Evolutionary conservation across 768 basidiomycete genomes (phyloP).

Genomic region (Rhizopogon rudus): DNA sequence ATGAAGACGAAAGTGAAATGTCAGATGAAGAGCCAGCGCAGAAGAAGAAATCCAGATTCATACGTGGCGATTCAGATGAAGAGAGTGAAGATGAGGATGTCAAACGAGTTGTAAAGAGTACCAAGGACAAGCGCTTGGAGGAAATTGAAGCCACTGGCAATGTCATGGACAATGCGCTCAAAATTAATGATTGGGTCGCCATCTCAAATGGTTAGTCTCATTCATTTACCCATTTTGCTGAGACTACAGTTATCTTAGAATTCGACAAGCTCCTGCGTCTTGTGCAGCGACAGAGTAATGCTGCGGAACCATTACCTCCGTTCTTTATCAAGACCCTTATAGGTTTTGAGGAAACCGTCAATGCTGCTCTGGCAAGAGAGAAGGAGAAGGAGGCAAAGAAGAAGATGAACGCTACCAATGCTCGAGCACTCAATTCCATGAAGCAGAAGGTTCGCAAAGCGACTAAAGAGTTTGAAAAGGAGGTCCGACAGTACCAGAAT

Average conservation of each 20-base stretch:
- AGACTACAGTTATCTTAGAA: slow-evolving; percentile 43
- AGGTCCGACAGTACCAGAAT: slow-evolving; percentile 73
- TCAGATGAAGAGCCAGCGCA: slow-evolving; percentile 32
- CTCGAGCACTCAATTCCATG: slow-evolving; percentile 93
- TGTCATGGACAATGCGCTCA: slow-evolving; percentile 88
- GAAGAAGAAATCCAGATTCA: slow-evolving; percentile 38
- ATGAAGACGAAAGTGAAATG: slow-evolving; percentile 48
- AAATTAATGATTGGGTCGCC: slow-evolving; percentile 95
- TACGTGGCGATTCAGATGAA: slow-evolving; percentile 42
- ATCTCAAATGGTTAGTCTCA: slow-evolving; percentile 73
- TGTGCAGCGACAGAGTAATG: slow-evolving; percentile 81
- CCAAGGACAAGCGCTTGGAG: slow-evolving; percentile 85
- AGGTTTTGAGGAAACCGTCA: slow-evolving; percentile 73
- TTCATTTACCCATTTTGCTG: neutral
- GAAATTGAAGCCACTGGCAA: slow-evolving; percentile 95
- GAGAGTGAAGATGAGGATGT: slow-evolving; percentile 66
- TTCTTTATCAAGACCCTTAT: slow-evolving; percentile 75
- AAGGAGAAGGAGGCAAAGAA: slow-evolving; percentile 92
- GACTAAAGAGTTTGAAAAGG: slow-evolving; percentile 80
- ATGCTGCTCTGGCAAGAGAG: slow-evolving; percentile 70
- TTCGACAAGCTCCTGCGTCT: slow-evolving; percentile 94
- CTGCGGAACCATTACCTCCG: slow-evolving; percentile 81
- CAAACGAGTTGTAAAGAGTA: slow-evolving; percentile 68
- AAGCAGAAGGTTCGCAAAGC: slow-evolving; percentile 97
- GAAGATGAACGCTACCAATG: slow-evolving; percentile 93